Conservation (phyloP, 495 filamentous ascomycete genomes). For the Astrocystis sublimbata region DNA sequence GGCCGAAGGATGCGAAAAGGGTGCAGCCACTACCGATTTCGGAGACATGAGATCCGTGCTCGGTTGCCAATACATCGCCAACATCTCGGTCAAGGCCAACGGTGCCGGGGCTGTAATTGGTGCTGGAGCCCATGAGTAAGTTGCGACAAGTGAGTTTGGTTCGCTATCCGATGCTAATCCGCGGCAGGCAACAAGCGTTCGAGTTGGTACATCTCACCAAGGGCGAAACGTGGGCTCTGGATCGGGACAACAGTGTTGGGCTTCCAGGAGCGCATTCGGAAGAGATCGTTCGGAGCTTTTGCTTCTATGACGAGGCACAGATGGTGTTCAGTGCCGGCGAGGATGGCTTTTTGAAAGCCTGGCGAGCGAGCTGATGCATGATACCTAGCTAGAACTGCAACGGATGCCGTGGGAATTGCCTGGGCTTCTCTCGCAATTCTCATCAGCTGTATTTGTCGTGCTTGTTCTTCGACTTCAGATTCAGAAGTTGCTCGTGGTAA, state of each 20-base stretch:
- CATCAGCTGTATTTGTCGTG: constrained; percentile 81
- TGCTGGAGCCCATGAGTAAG: constrained; percentile 61
- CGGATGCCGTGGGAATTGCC: too few species aligned
- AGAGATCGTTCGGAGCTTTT: constrained; percentile 80
- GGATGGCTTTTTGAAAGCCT: constrained; percentile 72
- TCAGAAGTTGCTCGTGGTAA: constrained; percentile 85
- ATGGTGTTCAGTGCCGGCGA: constrained; percentile 77
- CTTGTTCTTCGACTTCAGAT: constrained; percentile 91
- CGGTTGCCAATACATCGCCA: constrained; percentile 79
- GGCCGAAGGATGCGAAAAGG: constrained; percentile 58
- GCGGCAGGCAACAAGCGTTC: constrained; percentile 60
- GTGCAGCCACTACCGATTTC: constrained; percentile 59
- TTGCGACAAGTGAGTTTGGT: not conserved
- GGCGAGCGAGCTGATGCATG: constrained; percentile 47
- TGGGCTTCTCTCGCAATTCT: not conserved
- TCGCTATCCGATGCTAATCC: constrained; percentile 17
- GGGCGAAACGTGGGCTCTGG: constrained; percentile 59
- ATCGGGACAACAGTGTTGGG: constrained; percentile 60
- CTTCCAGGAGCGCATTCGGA: constrained; percentile 77
- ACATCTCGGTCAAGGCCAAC: constrained; percentile 58
- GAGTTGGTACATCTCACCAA: constrained; percentile 67
- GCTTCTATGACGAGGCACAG: constrained; percentile 68
- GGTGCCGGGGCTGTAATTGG: constrained; percentile 63
- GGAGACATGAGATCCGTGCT: constrained; percentile 74
- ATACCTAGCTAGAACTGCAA: not conserved